Conservation (phyloP, 192 early-diverging fungal genomes). For the Backusella morwellensis region DNA sequence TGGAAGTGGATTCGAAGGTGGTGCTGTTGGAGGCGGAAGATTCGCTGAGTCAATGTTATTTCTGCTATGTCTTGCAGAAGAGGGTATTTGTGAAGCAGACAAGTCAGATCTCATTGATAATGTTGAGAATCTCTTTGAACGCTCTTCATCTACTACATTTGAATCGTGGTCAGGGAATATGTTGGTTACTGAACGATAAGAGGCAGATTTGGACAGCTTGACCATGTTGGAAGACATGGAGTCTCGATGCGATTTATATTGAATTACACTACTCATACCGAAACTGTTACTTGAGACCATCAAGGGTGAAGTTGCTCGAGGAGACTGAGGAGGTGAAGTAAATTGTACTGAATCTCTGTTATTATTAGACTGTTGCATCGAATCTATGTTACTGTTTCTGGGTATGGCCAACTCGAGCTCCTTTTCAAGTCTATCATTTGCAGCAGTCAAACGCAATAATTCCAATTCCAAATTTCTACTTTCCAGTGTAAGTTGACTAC, state of each 20-base stretch:
- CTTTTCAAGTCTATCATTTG: slow-evolving; percentile 35
- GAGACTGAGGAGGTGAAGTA: slow-evolving; percentile 22
- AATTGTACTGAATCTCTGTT: not conserved
- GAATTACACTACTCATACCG: not conserved
- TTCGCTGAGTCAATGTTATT: not conserved
- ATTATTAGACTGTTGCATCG: not conserved
- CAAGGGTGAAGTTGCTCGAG: slow-evolving; percentile 13
- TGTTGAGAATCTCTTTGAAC: not conserved
- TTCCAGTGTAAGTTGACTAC: slow-evolving; percentile 15
- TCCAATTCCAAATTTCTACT: slow-evolving; percentile 28
- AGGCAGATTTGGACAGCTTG: slow-evolving; percentile 13
- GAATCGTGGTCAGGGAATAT: not conserved
- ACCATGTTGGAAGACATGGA: not conserved
- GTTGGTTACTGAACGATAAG: not conserved
- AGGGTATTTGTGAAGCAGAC: not conserved
- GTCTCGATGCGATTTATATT: slow-evolving; percentile 10
- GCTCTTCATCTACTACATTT: not conserved
- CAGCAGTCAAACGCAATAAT: slow-evolving; percentile 17
- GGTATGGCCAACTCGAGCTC: slow-evolving; percentile 33
- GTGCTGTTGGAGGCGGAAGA: slow-evolving; percentile 28
- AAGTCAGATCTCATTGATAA: slow-evolving; percentile 6
- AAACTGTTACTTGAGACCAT: not conserved
- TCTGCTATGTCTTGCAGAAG: not conserved
- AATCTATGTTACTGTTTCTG: not conserved
- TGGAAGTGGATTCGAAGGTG: slow-evolving; percentile 26